These are phyloP conservation scores for Russula olivacea DNA, from an alignment of 768 basidiomycete genomes.

Conservation along the genomic window DNA sequence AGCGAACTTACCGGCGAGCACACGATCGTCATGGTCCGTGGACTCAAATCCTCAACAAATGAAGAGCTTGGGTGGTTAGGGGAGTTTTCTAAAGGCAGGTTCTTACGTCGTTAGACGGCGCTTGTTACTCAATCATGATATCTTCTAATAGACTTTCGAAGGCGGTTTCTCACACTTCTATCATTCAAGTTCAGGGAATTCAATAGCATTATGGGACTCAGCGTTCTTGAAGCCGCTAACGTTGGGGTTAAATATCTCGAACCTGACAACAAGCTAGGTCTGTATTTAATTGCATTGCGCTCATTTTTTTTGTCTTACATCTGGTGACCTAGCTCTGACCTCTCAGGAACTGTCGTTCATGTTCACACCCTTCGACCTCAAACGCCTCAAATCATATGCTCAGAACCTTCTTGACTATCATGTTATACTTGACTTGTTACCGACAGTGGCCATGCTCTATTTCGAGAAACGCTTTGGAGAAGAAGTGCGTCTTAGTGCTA, in stretches of 20 bases:
- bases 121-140: neutral
- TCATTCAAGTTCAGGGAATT: slow-evolving; percentile 97
- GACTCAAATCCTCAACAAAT: slow-evolving; percentile 61
- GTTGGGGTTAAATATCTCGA: slow-evolving; percentile 47
- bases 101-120: neutral
- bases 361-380: slow-evolving; percentile 89
- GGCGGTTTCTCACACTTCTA: slow-evolving; percentile 80
- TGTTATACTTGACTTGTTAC: slow-evolving; percentile 88
- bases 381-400: slow-evolving; percentile 91
- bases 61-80: slow-evolving; percentile 73
- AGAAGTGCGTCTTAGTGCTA: slow-evolving; percentile 68
- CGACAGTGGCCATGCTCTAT: slow-evolving; percentile 72
- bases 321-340: slow-evolving; percentile 40
- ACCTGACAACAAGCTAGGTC: slow-evolving; percentile 37
- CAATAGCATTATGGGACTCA: slow-evolving; percentile 78
- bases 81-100: slow-evolving; percentile 79
- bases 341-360: slow-evolving; percentile 53
- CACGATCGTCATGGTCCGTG: slow-evolving; percentile 91
- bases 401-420: slow-evolving; percentile 97
- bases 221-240: slow-evolving; percentile 81
- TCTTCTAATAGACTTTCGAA: slow-evolving; percentile 68
- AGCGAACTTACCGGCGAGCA: slow-evolving; percentile 97
- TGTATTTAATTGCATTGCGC: slow-evolving; percentile 12
- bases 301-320: slow-evolving; percentile 26
- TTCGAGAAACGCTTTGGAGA: slow-evolving; percentile 70